Percentiles rank a stretch among this genome's conserved stretches.
Conservation (phyloP, 179 eudicot species). For the Beta lomatogona region DNA sequence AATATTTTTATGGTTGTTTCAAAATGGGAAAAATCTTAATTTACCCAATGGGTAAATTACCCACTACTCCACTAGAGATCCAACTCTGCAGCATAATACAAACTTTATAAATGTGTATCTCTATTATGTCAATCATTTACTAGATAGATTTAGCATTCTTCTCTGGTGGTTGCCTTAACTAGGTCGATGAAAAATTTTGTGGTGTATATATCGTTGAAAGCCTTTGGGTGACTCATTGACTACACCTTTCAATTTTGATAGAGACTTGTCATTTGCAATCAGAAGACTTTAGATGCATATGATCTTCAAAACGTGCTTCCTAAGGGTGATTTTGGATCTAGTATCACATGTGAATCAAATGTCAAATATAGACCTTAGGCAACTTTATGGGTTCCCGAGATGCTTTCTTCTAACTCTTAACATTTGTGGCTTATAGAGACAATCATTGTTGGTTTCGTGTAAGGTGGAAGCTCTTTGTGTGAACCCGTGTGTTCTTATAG, state of each 20-base stretch:
- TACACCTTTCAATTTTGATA: neutral
- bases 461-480: neutral
- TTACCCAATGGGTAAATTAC: too few species aligned
- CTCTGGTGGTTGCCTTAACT: neutral
- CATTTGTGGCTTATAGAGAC: neutral
- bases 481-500: neutral
- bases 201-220: neutral
- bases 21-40: too few species aligned
- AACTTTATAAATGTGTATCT: too few species aligned
- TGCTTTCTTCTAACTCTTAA: neutral
- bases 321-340: neutral
- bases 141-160: too few species aligned
- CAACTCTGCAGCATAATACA: too few species aligned
- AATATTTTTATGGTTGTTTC: neutral
- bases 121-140: too few species aligned
- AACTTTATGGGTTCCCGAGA: neutral
- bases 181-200: neutral
- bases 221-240: neutral
- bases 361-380: neutral
- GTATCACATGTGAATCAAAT: neutral
- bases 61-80: too few species aligned
- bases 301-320: neutral
- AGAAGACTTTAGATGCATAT: neutral
- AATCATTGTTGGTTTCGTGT: neutral
- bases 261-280: neutral